A percentile compares a stretch with the other conserved stretches of the same genome.
phyloP scores from a whole-genome alignment of 768 basidiomycete species.

The Antrodiella citrinella region DNA sequence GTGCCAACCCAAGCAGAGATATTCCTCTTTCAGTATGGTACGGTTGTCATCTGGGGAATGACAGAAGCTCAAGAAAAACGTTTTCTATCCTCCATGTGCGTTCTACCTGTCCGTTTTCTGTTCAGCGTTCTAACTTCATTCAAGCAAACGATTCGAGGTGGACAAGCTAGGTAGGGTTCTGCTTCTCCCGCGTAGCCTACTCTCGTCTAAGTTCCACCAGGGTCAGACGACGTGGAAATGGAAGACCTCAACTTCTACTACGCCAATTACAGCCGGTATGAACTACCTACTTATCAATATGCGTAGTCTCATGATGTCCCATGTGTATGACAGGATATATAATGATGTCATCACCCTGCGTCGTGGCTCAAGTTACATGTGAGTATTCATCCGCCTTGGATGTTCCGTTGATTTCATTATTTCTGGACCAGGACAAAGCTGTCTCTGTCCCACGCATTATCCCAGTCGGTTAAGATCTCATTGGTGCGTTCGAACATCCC shows the following conservation, averaged over 20 bases:
- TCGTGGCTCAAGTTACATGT: slow-evolving; percentile 95
- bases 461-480: slow-evolving; percentile 96
- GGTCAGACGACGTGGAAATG: slow-evolving; percentile 87
- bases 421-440: slow-evolving; percentile 79
- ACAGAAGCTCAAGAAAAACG: slow-evolving; percentile 86
- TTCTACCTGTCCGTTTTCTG: slow-evolving; percentile 9
- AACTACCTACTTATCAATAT: slow-evolving; percentile 2
- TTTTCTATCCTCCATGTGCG: slow-evolving; percentile 85
- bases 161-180: slow-evolving; percentile 66
- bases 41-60: slow-evolving; percentile 98
- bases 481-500: slow-evolving; percentile 38
- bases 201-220: slow-evolving; percentile 27
- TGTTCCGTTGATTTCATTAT: slow-evolving; percentile 3
- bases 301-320: slow-evolving; percentile 3
- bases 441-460: slow-evolving; percentile 87
- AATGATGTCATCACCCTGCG: slow-evolving; percentile 96
- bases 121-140: neutral
- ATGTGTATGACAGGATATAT: slow-evolving; percentile 56
- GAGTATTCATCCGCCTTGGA: slow-evolving; percentile 24
- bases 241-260: slow-evolving; percentile 97
- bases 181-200: neutral
- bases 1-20: slow-evolving; percentile 74
- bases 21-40: slow-evolving; percentile 90
- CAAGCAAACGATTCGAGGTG: slow-evolving; percentile 88
- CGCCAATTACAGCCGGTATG: slow-evolving; percentile 89